phyloP scores from a whole-genome alignment of 2,329 filamentous ascomycete species.

The Zymoseptoria ardabiliae region DNA sequence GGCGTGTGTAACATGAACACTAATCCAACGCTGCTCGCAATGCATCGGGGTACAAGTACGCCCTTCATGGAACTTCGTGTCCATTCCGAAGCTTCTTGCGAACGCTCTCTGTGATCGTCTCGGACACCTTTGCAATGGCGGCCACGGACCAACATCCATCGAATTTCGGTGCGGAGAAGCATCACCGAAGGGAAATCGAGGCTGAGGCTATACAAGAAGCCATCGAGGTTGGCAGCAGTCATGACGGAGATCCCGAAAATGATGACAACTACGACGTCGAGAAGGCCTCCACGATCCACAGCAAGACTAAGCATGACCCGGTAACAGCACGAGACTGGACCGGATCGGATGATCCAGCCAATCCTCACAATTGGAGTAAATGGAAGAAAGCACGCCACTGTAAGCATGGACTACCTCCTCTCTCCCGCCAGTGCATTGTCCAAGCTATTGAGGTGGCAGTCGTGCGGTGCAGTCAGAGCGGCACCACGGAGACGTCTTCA shows the following conservation, averaged over 20 bases:
- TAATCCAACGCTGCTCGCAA: background rate
- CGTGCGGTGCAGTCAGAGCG: no score
- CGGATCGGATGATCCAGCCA: conserved; percentile 21
- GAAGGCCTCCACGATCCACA: conserved; percentile 3
- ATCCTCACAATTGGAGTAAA: conserved; percentile 14
- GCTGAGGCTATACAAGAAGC: conserved; percentile 9
- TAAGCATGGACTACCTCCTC: no score
- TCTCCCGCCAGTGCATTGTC: no score
- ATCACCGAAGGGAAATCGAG: conserved; percentile 1
- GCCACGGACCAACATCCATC: background rate
- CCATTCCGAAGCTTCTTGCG: background rate
- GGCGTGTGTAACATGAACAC: background rate
- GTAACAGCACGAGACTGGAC: conserved; percentile 21
- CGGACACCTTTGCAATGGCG: background rate
- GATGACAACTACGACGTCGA: conserved; percentile 19
- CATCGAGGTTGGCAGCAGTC: conserved; percentile 10
- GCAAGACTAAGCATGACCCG: background rate
- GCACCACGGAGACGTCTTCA: background rate
- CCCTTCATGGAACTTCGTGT: background rate
- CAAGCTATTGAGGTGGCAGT: no score
- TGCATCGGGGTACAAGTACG: background rate
- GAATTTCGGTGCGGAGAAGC: background rate
- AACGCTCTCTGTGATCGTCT: background rate
- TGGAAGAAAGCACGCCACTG: conserved; percentile 5
- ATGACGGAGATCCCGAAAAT: conserved; percentile 2